Conservation (phyloP, 73 alveolate genomes). For the Tetrahymena borealis region DNA sequence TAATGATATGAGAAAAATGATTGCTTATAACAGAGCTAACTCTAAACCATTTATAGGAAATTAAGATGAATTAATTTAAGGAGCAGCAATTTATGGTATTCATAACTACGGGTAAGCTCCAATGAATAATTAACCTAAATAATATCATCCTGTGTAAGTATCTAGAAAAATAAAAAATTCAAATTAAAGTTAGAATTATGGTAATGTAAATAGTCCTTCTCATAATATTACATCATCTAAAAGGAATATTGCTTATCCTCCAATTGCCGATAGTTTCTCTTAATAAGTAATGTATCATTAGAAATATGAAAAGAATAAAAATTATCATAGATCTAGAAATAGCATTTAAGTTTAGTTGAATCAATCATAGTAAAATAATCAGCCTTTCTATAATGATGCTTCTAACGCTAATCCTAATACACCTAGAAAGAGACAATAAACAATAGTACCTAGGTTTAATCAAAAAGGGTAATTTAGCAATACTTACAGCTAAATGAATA, state of each 20-base stretch:
- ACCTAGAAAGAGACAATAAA: not conserved
- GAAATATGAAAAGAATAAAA: not conserved
- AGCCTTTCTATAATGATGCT: not conserved
- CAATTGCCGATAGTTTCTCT: not conserved
- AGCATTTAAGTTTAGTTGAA: not conserved
- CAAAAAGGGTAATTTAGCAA: not conserved
- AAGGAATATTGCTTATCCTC: not conserved
- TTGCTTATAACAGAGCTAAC: not conserved
- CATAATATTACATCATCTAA: not conserved
- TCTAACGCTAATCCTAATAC: not conserved
- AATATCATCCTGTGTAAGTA: not conserved
- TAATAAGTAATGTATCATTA: not conserved
- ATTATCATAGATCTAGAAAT: not conserved
- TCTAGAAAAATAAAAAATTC: not conserved
- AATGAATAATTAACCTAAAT: not conserved
- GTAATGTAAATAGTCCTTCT: not conserved
- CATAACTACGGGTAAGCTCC: not conserved
- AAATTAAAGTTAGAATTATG: not conserved
- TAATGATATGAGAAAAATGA: not conserved
- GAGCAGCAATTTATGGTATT: not conserved
- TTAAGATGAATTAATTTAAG: not conserved
- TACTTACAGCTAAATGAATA: not conserved
- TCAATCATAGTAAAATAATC: not conserved
- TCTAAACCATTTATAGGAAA: not conserved
- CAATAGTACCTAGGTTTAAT: not conserved